Evolutionary conservation across 805 yeast species (phyloP), one percentile per base, ranked within the genome.

Genomic region (Lachancea lanzarotensis): DNA sequence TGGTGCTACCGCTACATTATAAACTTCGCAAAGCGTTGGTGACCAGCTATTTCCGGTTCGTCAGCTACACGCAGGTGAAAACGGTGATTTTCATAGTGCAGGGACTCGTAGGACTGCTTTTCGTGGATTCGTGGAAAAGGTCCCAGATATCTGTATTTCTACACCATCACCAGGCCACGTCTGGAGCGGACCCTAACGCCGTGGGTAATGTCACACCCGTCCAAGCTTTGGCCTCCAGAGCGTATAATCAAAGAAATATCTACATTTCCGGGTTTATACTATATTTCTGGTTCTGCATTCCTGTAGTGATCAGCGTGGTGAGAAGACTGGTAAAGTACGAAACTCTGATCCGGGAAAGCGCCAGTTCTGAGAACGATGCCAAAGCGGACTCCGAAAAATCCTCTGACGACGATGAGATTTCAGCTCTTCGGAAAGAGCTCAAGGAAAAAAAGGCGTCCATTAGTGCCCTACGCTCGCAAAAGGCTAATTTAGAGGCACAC

Each of bases 191-290:
- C 15, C 45, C 45, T 10, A 41, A 45, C 50, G 47, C 55, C 8
- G 52, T 60, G 1, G 58, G 63, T 22, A 45, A 54, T 2, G 54
- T 64, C 29, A 65, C 73, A 38, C 68, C 73, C 35, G 62, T 69
- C 32, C 83, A 80, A 18, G 74, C 70, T 48, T 62, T 78, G 51
- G 84, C 83, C 4, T 67, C 76, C 38, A 75, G 79, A 48, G 79
- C 81, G 46, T 80, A 78, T 53, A 71, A 80, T 33, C 85, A 80
- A 59, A 69, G 86, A 57, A 80, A 80, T 52, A 67, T 78, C 35
- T 80, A 80, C 57, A 70, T 80, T 44, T 72, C 79, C 13, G 86
- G 85, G 8, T 82, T 81, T 8, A 80, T 79, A 3, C 60, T 80
- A 47, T 80, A 76, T 60, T 70, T 78, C 54, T 69, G 66, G 46